Evolutionary conservation across 495 filamentous ascomycete genomes (phyloP).

Genomic region (Lasiosphaeria hispida): DNA sequence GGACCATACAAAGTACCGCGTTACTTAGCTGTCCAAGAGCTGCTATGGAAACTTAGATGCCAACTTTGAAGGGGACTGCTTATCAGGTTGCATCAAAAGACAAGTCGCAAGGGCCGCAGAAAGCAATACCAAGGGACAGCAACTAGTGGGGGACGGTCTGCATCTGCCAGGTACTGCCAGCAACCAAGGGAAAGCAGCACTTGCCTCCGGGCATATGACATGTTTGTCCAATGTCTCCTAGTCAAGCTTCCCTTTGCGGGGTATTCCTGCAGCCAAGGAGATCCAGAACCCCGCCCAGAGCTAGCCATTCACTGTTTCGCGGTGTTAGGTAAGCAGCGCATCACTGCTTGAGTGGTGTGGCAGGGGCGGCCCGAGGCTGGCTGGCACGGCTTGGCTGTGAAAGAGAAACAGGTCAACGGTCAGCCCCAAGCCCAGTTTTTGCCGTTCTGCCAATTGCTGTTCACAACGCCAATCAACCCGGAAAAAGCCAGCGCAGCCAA

Average conservation of each 20-base stretch:
- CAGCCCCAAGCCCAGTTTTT: constrained; percentile 1
- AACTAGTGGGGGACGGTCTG: constrained; percentile 8
- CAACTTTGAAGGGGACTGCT: no score
- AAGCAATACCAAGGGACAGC: neutral
- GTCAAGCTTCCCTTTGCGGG: no score
- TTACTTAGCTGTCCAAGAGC: no score
- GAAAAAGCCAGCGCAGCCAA: constrained; percentile 1
- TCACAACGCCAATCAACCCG: neutral
- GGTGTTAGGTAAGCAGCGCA: neutral
- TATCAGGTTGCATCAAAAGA: neutral
- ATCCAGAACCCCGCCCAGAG: neutral
- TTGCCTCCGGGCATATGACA: no score
- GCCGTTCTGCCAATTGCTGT: neutral
- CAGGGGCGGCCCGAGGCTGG: no score
- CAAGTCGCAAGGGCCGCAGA: neutral
- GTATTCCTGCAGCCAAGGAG: neutral
- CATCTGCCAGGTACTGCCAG: neutral
- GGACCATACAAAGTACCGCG: no score
- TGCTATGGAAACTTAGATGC: no score
- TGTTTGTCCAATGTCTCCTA: no score
- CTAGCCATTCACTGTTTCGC: neutral
- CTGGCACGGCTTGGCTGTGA: no score
- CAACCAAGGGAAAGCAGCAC: neutral
- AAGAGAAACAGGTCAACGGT: no score
- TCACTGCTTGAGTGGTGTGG: neutral